These are phyloP conservation scores for Myxozyma sirexii DNA, from an alignment of 805 yeast species.

Conservation along the genomic window DNA sequence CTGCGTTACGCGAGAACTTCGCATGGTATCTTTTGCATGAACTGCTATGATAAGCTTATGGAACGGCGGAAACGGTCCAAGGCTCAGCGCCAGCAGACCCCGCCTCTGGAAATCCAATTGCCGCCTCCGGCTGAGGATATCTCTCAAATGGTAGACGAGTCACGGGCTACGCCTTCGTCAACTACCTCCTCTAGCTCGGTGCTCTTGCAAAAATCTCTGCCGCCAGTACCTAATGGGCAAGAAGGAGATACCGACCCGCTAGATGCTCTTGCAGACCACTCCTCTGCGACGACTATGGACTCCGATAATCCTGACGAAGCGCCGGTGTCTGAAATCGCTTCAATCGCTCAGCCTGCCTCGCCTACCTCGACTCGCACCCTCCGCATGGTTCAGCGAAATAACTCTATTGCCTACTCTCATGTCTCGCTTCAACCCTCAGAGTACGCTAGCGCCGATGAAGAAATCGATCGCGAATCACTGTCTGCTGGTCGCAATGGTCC, in stretches of 20 bases:
- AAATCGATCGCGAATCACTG: neutral
- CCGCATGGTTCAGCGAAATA: neutral
- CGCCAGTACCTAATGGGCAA: slow-evolving; percentile 8
- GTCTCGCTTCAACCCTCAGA: slow-evolving; percentile 6
- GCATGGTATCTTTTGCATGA: slow-evolving; percentile 90
- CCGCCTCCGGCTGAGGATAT: neutral
- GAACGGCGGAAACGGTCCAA: slow-evolving; percentile 63
- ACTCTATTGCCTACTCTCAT: neutral
- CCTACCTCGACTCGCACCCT: neutral
- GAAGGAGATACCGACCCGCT: neutral
- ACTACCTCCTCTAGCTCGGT: neutral
- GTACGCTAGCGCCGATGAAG: slow-evolving; percentile 17
- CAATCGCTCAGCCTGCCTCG: neutral
- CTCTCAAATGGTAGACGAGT: neutral
- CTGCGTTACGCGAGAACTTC: slow-evolving; percentile 89
- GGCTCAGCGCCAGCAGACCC: slow-evolving; percentile 3
- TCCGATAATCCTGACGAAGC: neutral
- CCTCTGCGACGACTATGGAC: neutral
- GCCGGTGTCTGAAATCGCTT: neutral
- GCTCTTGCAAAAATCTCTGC: neutral
- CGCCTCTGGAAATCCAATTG: neutral
- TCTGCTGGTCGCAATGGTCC: neutral
- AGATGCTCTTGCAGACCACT: neutral
- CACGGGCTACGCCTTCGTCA: neutral
- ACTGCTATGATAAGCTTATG: slow-evolving; percentile 81